These are phyloP conservation scores for Populus simonii DNA, from an alignment of 345 rosid genomes.

Conservation along the genomic window DNA sequence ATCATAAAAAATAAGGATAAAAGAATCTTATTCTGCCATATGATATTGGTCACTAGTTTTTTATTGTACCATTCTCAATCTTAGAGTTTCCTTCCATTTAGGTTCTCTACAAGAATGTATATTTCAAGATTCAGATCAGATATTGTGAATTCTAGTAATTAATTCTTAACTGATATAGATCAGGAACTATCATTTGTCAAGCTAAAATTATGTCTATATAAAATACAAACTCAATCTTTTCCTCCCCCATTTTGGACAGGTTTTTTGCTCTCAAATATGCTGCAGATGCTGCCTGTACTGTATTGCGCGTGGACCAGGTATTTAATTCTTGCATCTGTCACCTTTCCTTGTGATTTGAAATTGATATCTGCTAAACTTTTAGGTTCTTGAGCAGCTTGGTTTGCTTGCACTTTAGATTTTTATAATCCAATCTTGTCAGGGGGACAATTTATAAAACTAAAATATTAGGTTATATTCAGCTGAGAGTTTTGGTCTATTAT, in stretches of 20 bases:
- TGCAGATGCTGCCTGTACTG: constrained; percentile 97
- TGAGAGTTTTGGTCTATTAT: background rate
- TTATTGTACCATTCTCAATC: background rate
- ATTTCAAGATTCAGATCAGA: background rate
- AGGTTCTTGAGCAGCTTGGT: background rate
- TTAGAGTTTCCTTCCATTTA: background rate
- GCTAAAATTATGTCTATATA: background rate
- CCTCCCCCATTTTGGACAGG: constrained; percentile 32
- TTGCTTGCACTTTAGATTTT: background rate
- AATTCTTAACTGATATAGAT: background rate
- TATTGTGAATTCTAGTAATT: background rate
- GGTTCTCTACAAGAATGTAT: background rate
- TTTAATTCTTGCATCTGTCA: background rate
- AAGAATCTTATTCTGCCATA: background rate
- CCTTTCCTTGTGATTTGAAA: background rate
- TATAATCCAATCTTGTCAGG: background rate
- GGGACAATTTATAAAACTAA: background rate
- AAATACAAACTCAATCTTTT: background rate
- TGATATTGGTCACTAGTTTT: background rate
- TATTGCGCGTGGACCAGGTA: constrained; percentile 97
- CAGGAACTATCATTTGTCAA: background rate
- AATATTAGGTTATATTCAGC: background rate
- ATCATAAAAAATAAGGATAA: background rate
- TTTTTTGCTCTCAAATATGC: constrained; percentile 88
- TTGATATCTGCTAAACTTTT: background rate